phyloP scores from a whole-genome alignment of 768 basidiomycete genomes.

The Collybiopsis luxurians region DNA sequence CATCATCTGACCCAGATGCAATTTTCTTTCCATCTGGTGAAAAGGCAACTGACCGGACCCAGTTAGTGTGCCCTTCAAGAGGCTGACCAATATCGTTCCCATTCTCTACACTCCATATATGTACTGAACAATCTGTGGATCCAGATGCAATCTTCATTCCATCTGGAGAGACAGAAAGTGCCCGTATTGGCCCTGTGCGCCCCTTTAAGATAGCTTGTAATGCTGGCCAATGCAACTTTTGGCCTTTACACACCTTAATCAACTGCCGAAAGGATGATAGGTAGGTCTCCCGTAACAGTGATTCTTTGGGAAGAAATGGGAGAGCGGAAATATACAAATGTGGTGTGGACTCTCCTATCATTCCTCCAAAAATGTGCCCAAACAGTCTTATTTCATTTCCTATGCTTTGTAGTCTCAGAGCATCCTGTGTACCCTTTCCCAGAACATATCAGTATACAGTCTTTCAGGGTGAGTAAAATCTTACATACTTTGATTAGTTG shows the following conservation, averaged over 20 bases:
- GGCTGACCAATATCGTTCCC: slow-evolving; percentile 20
- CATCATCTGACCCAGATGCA: slow-evolving; percentile 22
- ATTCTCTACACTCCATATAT: slow-evolving; percentile 47
- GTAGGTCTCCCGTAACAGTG: slow-evolving; percentile 11
- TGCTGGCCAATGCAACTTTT: not conserved
- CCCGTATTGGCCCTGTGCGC: slow-evolving; percentile 12
- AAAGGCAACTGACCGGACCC: slow-evolving; percentile 17
- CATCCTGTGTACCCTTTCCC: too few species aligned
- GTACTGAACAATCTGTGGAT: slow-evolving; percentile 50
- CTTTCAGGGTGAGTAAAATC: too few species aligned
- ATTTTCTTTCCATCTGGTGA: slow-evolving; percentile 23
- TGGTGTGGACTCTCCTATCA: slow-evolving; percentile 10
- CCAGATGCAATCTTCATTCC: slow-evolving; percentile 49
- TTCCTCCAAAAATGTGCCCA: not conserved
- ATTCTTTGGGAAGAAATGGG: slow-evolving; percentile 15
- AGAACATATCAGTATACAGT: not conserved
- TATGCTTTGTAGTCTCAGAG: not conserved
- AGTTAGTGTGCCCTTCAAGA: slow-evolving; percentile 5
- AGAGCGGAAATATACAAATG: slow-evolving; percentile 22
- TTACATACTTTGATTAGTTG: not conserved
- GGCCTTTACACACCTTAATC: not conserved
- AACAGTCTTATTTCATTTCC: not conserved
- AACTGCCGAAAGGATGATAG: not conserved
- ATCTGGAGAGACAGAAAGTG: slow-evolving; percentile 46
- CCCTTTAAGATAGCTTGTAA: not conserved